phyloP scores from a whole-genome alignment of 257 asterid genomes.

The Solanum okadae region DNA sequence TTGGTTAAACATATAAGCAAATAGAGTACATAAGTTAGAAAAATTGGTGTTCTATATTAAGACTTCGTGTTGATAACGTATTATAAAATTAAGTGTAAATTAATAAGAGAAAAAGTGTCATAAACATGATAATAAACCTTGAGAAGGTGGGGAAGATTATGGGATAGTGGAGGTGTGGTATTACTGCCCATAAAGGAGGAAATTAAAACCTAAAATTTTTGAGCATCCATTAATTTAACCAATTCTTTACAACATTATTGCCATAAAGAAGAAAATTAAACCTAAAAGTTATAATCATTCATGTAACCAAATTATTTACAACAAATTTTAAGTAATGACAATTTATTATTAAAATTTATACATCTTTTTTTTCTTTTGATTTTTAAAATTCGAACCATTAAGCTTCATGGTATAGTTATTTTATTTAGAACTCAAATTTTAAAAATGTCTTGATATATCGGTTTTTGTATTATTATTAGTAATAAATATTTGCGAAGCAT shows the following conservation, averaged over 20 bases:
- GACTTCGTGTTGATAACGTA: not conserved
- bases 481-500: not conserved
- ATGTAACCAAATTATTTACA: not conserved
- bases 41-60: too few relatives aligned
- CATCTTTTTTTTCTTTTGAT: not conserved
- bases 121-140: not conserved
- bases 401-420: not conserved
- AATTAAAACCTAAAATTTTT: not conserved
- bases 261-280: not conserved
- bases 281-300: not conserved
- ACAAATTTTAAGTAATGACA: not conserved
- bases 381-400: not conserved
- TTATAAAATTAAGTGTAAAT: too few relatives aligned
- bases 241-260: not conserved
- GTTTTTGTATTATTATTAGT: not conserved
- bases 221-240: not conserved
- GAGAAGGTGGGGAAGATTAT: not conserved
- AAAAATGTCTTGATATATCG: not conserved
- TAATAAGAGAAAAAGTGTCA: not conserved
- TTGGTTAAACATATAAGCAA: not conserved
- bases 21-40: not conserved
- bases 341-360: too few relatives aligned
- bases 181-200: not conserved
- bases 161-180: not conserved
- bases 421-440: not conserved